A percentile compares a stretch with the other conserved stretches of the same genome.
Conservation (phyloP, 768 basidiomycete genomes). For the Leccinum disarticulatum region DNA sequence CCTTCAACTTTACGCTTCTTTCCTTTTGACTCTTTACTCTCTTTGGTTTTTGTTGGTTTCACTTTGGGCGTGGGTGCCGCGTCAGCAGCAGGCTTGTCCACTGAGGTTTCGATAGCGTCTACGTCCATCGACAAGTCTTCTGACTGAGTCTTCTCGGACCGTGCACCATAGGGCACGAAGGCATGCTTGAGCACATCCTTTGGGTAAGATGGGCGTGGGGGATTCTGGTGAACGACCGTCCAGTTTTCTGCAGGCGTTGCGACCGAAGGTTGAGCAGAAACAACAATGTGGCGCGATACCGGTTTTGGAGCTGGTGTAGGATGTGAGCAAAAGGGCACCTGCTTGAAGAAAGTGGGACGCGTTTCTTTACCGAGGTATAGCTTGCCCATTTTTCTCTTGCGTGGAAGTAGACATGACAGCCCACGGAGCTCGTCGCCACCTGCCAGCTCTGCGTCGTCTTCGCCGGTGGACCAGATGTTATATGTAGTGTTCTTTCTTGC, state of each 20-base stretch:
- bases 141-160: conserved; percentile 11
- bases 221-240: conserved; percentile 42
- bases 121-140: conserved; percentile 24
- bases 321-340: conserved; percentile 34
- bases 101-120: conserved; percentile 27
- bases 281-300: conserved; percentile 55
- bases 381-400: conserved; percentile 57
- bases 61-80: background rate
- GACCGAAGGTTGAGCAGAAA: conserved; percentile 48
- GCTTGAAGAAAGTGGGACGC: background rate
- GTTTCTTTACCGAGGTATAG: conserved; percentile 51
- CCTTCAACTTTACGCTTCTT: conserved; percentile 51
- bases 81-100: conserved; percentile 15
- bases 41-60: conserved; percentile 20
- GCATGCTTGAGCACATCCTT: conserved; percentile 59
- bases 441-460: conserved; percentile 33
- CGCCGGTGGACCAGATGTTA: conserved; percentile 67
- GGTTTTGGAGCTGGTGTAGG: conserved; percentile 52
- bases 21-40: conserved; percentile 30
- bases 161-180: conserved; percentile 63
- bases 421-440: conserved; percentile 65
- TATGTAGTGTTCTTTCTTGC: conserved; percentile 54
- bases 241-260: conserved; percentile 21
- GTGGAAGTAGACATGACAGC: conserved; percentile 63
- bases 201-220: conserved; percentile 27